These are phyloP conservation scores for Conticribra weissflogii DNA, from an alignment of 108 stramenopile genomes.

Conservation along the genomic window DNA sequence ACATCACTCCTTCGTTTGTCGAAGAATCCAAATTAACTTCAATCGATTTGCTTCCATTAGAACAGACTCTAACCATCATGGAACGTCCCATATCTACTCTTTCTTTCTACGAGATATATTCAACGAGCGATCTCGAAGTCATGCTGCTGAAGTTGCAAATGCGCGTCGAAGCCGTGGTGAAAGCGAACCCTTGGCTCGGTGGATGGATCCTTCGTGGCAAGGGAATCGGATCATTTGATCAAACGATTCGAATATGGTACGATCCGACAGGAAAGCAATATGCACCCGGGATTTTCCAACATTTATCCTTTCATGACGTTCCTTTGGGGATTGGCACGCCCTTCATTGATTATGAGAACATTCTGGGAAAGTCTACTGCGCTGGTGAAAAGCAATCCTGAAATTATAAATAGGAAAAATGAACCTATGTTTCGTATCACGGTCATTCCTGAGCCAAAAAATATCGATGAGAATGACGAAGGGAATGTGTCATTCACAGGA, in stretches of 20 bases:
- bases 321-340: constrained; percentile 26
- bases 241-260: constrained; percentile 38
- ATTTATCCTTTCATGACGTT: constrained; percentile 27
- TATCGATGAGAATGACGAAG: background rate
- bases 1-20: constrained; percentile 30
- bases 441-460: constrained; percentile 21
- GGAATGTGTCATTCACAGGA: background rate
- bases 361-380: constrained; percentile 16
- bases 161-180: constrained; percentile 28
- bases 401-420: constrained; percentile 38
- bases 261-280: constrained; percentile 37
- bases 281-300: constrained; percentile 45
- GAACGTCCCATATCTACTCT: constrained; percentile 47
- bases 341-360: constrained; percentile 34
- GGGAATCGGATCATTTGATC: constrained; percentile 42
- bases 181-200: constrained; percentile 52
- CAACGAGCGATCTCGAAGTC: constrained; percentile 11
- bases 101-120: constrained; percentile 26
- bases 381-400: constrained; percentile 37
- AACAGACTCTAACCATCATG: constrained; percentile 38
- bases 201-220: constrained; percentile 44
- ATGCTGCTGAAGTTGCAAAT: constrained; percentile 13
- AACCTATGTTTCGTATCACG: constrained; percentile 42
- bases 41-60: constrained; percentile 45
- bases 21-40: constrained; percentile 37